Conservation (phyloP, 1,139 yeast genomes). For the Blastobotrys proliferans region DNA sequence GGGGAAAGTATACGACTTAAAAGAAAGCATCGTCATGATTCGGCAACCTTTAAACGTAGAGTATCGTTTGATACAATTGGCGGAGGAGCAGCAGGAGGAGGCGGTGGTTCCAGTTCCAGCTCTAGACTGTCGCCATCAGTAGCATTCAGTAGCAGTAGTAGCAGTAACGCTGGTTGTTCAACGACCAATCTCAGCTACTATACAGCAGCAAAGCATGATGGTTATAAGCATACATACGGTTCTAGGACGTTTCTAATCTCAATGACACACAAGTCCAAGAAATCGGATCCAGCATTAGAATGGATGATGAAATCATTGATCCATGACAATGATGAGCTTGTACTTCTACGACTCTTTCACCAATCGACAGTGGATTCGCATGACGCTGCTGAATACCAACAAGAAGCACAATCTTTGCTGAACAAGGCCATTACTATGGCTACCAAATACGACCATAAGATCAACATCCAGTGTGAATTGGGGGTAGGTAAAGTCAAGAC, state of each 20-base stretch:
- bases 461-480: conserved; percentile 28
- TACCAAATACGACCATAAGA: conserved; percentile 17
- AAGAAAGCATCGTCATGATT: too few relatives aligned
- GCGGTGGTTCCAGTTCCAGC: conserved; percentile 9
- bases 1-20: too few relatives aligned
- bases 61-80: conserved; percentile 29
- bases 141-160: too few relatives aligned
- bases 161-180: too few relatives aligned
- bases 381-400: conserved; percentile 17
- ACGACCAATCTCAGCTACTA: too few relatives aligned
- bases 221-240: conserved; percentile 18
- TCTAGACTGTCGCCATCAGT: too few relatives aligned
- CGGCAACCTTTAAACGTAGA: conserved; percentile 24
- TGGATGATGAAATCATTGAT: conserved; percentile 26
- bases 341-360: conserved; percentile 25
- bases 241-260: conserved; percentile 28
- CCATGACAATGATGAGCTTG: conserved; percentile 30
- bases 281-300: conserved; percentile 21
- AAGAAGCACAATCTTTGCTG: conserved; percentile 23
- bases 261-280: conserved; percentile 20
- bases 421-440: conserved; percentile 19
- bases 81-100: conserved; percentile 3
- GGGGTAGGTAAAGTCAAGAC: conserved; percentile 29
- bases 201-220: conserved; percentile 26
- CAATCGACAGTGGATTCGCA: conserved; percentile 5